Percentiles rank a stretch among this genome's conserved stretches.
Evolutionary conservation across 2,329 filamentous ascomycete genomes (phyloP).

Genomic region (Arthrinium puccinioides): DNA sequence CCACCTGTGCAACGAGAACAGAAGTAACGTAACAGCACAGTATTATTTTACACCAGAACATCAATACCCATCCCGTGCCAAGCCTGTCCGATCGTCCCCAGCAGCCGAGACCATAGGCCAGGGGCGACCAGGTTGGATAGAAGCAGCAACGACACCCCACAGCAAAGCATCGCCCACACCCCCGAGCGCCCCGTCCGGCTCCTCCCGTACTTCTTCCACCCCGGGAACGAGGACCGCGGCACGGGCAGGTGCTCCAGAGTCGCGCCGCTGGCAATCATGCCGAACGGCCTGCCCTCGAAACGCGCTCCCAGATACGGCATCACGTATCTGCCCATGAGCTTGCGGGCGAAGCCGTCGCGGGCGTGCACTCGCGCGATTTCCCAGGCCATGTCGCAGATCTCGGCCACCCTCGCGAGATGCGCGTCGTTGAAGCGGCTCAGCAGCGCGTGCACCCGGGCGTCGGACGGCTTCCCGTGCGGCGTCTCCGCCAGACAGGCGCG

Average conservation of each 20-base stretch:
- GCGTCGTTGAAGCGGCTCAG: not conserved
- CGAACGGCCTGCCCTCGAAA: not conserved
- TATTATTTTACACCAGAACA: too few relatives aligned
- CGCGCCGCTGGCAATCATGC: not conserved
- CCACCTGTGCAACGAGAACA: too few relatives aligned
- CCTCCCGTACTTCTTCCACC: not conserved
- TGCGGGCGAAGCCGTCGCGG: not conserved
- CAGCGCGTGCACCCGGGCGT: not conserved
- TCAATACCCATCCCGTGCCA: too few relatives aligned
- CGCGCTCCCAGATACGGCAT: not conserved
- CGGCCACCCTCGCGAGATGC: not conserved
- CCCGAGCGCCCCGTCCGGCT: not conserved
- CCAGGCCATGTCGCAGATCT: not conserved
- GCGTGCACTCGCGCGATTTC: not conserved
- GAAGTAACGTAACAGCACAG: too few relatives aligned
- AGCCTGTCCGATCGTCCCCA: not conserved
- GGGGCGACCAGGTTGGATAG: too few relatives aligned
- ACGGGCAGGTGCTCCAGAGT: not conserved
- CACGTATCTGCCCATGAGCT: not conserved
- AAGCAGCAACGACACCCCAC: not conserved
- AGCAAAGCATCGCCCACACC: not conserved
- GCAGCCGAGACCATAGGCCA: too few relatives aligned
- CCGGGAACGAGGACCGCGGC: not conserved
- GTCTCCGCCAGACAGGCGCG: not conserved
- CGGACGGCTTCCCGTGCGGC: not conserved